These are phyloP conservation scores for Xerophyta viscosa DNA, from an alignment of 106 monocot genomes.

Conservation along the genomic window DNA sequence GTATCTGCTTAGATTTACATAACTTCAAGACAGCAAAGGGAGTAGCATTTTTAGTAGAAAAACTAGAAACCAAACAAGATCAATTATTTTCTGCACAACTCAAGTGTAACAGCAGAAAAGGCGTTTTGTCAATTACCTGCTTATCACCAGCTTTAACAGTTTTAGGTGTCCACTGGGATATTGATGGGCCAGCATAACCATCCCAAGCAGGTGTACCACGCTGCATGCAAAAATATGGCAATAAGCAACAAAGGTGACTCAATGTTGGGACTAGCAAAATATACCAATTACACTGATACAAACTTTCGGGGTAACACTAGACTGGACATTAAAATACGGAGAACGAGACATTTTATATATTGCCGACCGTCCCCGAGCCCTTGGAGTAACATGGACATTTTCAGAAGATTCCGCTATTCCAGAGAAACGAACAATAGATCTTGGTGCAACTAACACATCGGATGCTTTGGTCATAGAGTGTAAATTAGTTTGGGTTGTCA, in stretches of 20 bases:
- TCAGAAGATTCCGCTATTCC: slow-evolving; percentile 12
- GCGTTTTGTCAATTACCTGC: slow-evolving; percentile 36
- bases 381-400: slow-evolving; percentile 42
- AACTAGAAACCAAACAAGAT: too few relatives aligned
- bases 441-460: slow-evolving; percentile 11
- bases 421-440: slow-evolving; percentile 17
- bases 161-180: slow-evolving; percentile 12
- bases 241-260: not conserved
- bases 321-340: slow-evolving; percentile 48
- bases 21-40: too few relatives aligned
- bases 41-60: too few relatives aligned
- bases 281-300: not conserved
- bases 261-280: not conserved
- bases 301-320: not conserved
- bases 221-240: not conserved
- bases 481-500: slow-evolving; percentile 5
- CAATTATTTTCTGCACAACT: too few relatives aligned
- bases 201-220: not conserved
- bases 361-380: slow-evolving; percentile 46
- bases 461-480: slow-evolving; percentile 5
- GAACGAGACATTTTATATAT: slow-evolving; percentile 58
- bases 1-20: too few relatives aligned
- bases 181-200: slow-evolving; percentile 11
- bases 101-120: too few relatives aligned
- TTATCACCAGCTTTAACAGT: slow-evolving; percentile 16